Base-by-base conservation (phyloP, 305 asterid genomes). In the Andrographis paniculata region DNA sequence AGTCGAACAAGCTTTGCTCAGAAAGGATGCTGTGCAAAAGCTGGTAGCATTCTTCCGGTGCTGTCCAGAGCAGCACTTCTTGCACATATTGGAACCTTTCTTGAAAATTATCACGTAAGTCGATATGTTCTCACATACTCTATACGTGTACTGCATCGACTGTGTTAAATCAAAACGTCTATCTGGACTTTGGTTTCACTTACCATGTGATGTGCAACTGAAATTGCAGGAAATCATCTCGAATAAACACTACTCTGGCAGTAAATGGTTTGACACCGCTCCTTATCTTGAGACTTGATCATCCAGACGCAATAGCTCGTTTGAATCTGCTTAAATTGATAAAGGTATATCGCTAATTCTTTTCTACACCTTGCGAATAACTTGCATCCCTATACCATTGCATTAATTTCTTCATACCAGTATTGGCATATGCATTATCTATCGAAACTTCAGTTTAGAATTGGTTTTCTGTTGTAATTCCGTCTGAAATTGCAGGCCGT, bases 231-330 rank as follows among this genome's bases (percentile, higher is more conserved):
- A 92, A 82, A 87, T 92, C 99, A 53, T 74, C 94, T 61, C 87
- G 94, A 57, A 79, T 92, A 59, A 92, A 92, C 70, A 87, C 97
- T 18, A 87, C 95, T 43, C 76, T 92, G 52, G 97, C 99, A 40
- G 94, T 87, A 50, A 92, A 79, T 72, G 99, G 99, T 37, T 76
- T 92, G 79, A 87, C 99, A 10, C 94, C 94, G 13, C 73, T 92
- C 65, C 82, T 92, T 44, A 80, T 92, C 42, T 81, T 78, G n/a
- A 78, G 95, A 61, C 92, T 92, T 56, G 93, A 74, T 68, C 97
- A 87, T 68, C 94, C 91, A 56, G 92, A 92, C 75, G 99, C 99
- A 15, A 92, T 92, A 56, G 94, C 94, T 67, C 88, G 99, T 24
- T 72, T 92, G 65, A 92, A 79, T 67, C 72, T 92, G 53, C 97